Evolutionary conservation across 148 eudicot genomes (phyloP), one percentile per base, ranked within the genome.

Genomic region (Rheum nobile): DNA sequence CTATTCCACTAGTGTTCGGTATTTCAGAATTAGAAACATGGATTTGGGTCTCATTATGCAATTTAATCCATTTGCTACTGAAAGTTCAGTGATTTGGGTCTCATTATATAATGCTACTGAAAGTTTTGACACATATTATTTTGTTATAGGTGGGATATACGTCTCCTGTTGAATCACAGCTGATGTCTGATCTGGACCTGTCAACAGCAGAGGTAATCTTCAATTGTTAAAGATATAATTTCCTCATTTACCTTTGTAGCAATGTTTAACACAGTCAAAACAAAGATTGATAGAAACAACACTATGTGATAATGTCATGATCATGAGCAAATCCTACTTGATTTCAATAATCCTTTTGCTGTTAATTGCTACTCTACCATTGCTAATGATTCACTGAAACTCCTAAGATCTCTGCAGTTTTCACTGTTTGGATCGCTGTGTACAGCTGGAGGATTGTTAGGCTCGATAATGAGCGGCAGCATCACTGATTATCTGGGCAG

Each of bases 381-480:
- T n/a, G n/a, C n/a, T n/a, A n/a, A n/a, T n/a, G n/a, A n/a, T n/a
- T n/a, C n/a, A n/a, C n/a, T n/a, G n/a, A n/a, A n/a, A n/a, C n/a
- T n/a, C n/a, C n/a, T n/a, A n/a, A 42, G 4, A 4, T 8, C 21
- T 16, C 1, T 83, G 80, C 73, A 84, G 86, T 84, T 39, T 77
- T 84, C 86, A 47, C 21, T 84, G 24, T 84, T 84, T 28, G 81
- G 77, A 72, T 81, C 86, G 16, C 67, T 81, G 19, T 5, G 32
- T 29, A 72, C 70, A 44, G 61, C 79, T 21, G 84, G 86, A 44
- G 82, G 73, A 7, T 47, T 57, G 67, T n/a, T 84, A 19, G 82
- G 82, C 43, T 71, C 84, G 8, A 16, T 81, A 38, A 28, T 79
- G 12, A 70, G 82, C 67, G 84, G 86, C 5, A 80, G 72, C 69